These are phyloP conservation scores for Penicillium nucicola DNA, from an alignment of 495 filamentous ascomycete genomes.

Conservation along the genomic window DNA sequence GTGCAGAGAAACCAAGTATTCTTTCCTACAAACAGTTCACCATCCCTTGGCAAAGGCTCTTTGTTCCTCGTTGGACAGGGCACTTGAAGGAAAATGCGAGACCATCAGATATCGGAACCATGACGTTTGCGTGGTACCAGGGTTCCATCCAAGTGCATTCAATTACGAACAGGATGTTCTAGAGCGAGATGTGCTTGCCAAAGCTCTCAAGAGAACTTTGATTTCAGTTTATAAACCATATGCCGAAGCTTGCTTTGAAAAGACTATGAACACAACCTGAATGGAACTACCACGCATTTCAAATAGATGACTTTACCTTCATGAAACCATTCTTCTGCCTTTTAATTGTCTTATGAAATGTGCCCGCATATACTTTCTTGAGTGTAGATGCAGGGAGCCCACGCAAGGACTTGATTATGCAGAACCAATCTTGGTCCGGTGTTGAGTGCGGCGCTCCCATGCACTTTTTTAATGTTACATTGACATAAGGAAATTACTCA, in stretches of 20 bases:
- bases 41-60: not conserved
- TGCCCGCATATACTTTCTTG: no score
- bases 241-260: not conserved
- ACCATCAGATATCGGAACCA: not conserved
- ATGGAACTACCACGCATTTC: no score
- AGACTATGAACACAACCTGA: not conserved
- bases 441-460: no score
- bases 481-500: no score
- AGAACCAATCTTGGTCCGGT: no score
- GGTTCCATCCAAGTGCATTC: not conserved
- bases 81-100: not conserved
- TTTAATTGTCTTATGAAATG: no score
- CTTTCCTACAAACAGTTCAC: not conserved
- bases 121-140: not conserved
- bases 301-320: no score
- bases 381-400: no score
- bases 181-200: constrained; percentile 1
- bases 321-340: no score
- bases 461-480: no score
- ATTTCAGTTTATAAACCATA: constrained; percentile 2
- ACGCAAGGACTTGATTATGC: no score
- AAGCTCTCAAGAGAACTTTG: constrained; percentile 1
- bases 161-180: not conserved
- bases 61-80: not conserved
- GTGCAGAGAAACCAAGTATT: not conserved